Conservation (phyloP, 805 yeast species). For the Hyphopichia homilentoma region DNA sequence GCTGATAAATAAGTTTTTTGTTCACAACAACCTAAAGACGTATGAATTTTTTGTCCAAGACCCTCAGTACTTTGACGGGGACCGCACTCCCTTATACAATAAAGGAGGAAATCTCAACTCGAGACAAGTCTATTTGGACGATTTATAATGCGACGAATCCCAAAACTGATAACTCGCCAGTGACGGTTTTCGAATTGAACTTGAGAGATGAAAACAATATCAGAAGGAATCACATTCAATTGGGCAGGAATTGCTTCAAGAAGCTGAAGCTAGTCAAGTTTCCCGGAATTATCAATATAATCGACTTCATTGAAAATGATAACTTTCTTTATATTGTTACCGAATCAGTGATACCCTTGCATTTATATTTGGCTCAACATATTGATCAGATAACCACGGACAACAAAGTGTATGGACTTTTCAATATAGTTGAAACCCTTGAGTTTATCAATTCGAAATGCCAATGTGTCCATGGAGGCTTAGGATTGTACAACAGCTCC, state of each 20-base stretch:
- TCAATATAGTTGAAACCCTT: conserved; percentile 51
- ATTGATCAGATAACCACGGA: conserved; percentile 24
- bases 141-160: conserved; percentile 56
- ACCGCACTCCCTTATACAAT: conserved; percentile 55
- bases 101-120: conserved; percentile 38
- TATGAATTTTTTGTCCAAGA: conserved; percentile 70
- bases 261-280: conserved; percentile 55
- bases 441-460: conserved; percentile 57
- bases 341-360: conserved; percentile 60
- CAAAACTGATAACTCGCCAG: conserved; percentile 46
- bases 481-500: conserved; percentile 43
- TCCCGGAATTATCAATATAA: conserved; percentile 63
- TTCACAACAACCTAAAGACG: too few relatives aligned
- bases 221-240: conserved; percentile 18
- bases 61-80: conserved; percentile 57
- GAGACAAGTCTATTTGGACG: conserved; percentile 55
- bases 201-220: conserved; percentile 33
- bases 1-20: too few relatives aligned
- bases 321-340: conserved; percentile 56
- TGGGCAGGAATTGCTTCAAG: conserved; percentile 35
- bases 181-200: conserved; percentile 66
- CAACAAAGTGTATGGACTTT: conserved; percentile 51
- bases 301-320: conserved; percentile 66
- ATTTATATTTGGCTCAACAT: conserved; percentile 30
- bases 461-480: conserved; percentile 59